Conservation (phyloP, 164 flowering plant genomes). For the Kingdonia uniflora region DNA sequence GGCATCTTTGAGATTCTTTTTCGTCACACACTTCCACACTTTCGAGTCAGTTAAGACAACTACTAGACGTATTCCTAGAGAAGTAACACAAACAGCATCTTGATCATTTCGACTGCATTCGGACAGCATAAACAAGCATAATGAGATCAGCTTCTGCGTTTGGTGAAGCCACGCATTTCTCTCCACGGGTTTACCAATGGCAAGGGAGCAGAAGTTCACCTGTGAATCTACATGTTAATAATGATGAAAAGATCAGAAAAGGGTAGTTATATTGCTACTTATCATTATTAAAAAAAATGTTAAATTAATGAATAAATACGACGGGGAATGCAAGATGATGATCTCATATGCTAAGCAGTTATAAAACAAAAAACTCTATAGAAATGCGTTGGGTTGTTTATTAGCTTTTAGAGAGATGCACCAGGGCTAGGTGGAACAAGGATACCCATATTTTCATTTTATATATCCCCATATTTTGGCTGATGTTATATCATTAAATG, state of each 20-base stretch:
- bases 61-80: slow-evolving; percentile 61
- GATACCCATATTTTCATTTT: too few relatives aligned
- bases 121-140: slow-evolving; percentile 54
- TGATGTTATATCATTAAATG: too few relatives aligned
- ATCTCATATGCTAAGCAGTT: not conserved
- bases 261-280: not conserved
- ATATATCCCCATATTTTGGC: too few relatives aligned
- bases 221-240: slow-evolving; percentile 35
- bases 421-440: not conserved
- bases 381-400: not conserved
- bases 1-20: slow-evolving; percentile 30
- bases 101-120: slow-evolving; percentile 30
- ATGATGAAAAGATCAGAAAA: slow-evolving; percentile 2
- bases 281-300: not conserved
- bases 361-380: not conserved
- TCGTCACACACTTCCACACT: slow-evolving; percentile 49
- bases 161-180: slow-evolving; percentile 64
- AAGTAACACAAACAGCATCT: slow-evolving; percentile 35
- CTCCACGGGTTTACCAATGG: slow-evolving; percentile 56
- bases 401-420: not conserved
- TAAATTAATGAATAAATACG: not conserved
- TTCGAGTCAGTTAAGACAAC: slow-evolving; percentile 66
- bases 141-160: slow-evolving; percentile 47
- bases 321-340: not conserved
- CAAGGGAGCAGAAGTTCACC: slow-evolving; percentile 64